Conservation (phyloP, 331 rosid species). For the Quercus tomentella region DNA sequence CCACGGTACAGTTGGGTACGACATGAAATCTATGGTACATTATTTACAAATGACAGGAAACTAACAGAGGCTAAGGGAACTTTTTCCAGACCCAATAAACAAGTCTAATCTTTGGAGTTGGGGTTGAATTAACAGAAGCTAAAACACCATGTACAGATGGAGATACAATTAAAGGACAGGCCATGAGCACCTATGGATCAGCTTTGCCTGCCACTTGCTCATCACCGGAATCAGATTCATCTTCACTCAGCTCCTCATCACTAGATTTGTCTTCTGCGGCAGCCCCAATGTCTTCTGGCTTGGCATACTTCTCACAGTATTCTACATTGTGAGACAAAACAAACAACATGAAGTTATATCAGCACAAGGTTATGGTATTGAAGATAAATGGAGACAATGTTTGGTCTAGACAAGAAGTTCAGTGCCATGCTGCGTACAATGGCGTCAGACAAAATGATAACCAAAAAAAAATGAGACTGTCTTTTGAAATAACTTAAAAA, state of each 20-base stretch:
- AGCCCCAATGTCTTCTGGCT: slow-evolving; percentile 55
- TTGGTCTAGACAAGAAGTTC: no score
- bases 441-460: no score
- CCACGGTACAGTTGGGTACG: no score
- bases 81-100: slow-evolving; percentile 39
- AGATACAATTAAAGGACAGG: neutral
- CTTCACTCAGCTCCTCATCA: slow-evolving; percentile 79
- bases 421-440: no score
- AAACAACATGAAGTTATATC: slow-evolving; percentile 5
- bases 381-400: no score
- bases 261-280: slow-evolving; percentile 53
- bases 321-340: slow-evolving; percentile 36
- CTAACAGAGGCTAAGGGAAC: slow-evolving; percentile 27
- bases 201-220: slow-evolving; percentile 69
- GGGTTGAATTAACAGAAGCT: slow-evolving; percentile 34
- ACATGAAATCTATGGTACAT: slow-evolving; percentile 37
- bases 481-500: no score
- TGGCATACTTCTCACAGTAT: slow-evolving; percentile 70
- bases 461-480: no score
- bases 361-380: no score
- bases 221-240: slow-evolving; percentile 58
- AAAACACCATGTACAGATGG: slow-evolving; percentile 46
- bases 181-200: slow-evolving; percentile 43
- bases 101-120: slow-evolving; percentile 42
- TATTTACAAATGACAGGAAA: slow-evolving; percentile 51